Evolutionary conservation across 2,329 filamentous ascomycete genomes (phyloP).

Genomic region (Sarocladium kiliense): DNA sequence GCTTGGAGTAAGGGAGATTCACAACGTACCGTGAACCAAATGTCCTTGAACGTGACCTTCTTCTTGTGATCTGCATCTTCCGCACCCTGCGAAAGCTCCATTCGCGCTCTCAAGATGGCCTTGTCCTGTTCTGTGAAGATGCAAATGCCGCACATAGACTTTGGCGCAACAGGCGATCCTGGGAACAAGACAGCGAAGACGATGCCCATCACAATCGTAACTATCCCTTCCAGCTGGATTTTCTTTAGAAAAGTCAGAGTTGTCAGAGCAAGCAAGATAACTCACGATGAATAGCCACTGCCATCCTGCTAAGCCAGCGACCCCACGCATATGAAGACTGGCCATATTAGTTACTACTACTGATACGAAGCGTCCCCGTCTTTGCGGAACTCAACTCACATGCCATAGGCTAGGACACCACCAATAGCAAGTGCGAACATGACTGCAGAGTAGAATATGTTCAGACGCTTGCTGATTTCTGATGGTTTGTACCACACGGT

Average conservation of each 20-base stretch:
- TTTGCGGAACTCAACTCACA: background rate
- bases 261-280: background rate
- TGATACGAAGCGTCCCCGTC: too few relatives aligned
- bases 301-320: background rate
- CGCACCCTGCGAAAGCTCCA: background rate
- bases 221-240: background rate
- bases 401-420: background rate
- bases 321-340: background rate
- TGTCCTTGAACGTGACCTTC: background rate
- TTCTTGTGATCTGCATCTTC: background rate
- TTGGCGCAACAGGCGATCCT: background rate
- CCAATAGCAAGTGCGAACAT: background rate
- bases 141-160: background rate
- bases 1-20: background rate
- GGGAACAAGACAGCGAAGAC: background rate
- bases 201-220: background rate
- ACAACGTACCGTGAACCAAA: background rate
- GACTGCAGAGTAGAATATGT: background rate
- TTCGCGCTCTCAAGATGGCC: background rate
- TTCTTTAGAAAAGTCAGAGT: background rate
- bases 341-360: too few relatives aligned
- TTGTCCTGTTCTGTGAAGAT: background rate
- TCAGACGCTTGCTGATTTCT: background rate
- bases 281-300: background rate
- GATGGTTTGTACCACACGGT: background rate